Percentiles rank a stretch among this genome's conserved stretches.
Conservation (phyloP, 176 grass and related monocot genomes). For the Oryza meyeriana region DNA sequence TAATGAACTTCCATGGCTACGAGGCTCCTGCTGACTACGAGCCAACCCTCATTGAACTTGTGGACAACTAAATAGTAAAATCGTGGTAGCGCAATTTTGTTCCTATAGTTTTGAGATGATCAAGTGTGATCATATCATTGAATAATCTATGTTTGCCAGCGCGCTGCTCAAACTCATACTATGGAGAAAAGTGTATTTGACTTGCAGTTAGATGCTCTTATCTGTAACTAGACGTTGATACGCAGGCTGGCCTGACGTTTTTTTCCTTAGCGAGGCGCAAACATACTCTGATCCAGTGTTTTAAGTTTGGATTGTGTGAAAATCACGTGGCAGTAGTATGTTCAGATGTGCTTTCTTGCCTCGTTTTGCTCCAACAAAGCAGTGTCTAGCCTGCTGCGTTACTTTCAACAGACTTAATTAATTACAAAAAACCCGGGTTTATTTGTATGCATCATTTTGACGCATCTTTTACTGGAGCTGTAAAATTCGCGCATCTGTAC, state of each 20-base stretch:
- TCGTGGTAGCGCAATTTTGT: slow-evolving; percentile 44
- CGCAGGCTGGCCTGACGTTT: not conserved
- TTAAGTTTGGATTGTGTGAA: not conserved
- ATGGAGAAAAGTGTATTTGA: not conserved
- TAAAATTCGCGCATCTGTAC: not conserved
- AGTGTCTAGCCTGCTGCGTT: too few species aligned
- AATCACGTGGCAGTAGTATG: not conserved
- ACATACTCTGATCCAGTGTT: not conserved
- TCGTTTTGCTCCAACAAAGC: not conserved
- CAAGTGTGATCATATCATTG: not conserved
- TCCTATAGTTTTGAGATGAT: slow-evolving; percentile 39
- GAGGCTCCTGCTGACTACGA: slow-evolving; percentile 81
- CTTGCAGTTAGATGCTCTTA: not conserved
- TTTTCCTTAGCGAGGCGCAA: slow-evolving; percentile 16
- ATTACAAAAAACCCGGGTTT: not conserved
- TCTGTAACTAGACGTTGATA: slow-evolving; percentile 11
- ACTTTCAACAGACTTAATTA: too few species aligned
- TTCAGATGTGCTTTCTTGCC: not conserved
- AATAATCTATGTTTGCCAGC: slow-evolving; percentile 39
- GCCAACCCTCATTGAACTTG: slow-evolving; percentile 79
- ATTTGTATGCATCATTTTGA: not conserved
- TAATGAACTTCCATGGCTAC: slow-evolving; percentile 96
- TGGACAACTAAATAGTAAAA: slow-evolving; percentile 44
- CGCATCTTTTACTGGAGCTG: not conserved
- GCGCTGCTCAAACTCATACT: slow-evolving; percentile 24